Evolutionary conservation across 139 green algal species (phyloP).

Genomic region (Micractinium sp.): DNA sequence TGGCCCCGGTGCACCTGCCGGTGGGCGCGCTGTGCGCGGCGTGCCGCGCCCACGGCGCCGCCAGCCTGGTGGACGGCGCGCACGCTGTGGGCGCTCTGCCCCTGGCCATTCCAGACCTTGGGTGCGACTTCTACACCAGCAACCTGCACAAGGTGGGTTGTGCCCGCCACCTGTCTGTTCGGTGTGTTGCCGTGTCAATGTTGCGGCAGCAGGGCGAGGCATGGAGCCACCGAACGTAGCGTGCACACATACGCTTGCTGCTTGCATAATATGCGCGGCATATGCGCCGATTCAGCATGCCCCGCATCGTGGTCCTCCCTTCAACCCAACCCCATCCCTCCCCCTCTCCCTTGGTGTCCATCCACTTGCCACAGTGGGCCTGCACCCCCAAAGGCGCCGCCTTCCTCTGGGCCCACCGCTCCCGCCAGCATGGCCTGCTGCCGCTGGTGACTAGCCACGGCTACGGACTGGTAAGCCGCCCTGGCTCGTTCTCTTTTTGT

Average conservation of each 20-base stretch:
- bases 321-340: too few relatives aligned
- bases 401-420: constrained; percentile 56
- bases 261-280: too few relatives aligned
- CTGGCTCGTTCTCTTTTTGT: too few relatives aligned
- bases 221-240: too few relatives aligned
- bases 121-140: constrained; percentile 60
- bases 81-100: constrained; percentile 56
- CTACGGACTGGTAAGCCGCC: constrained; percentile 35
- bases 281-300: too few relatives aligned
- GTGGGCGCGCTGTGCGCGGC: constrained; percentile 47
- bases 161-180: too few relatives aligned
- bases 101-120: constrained; percentile 45
- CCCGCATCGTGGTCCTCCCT: too few relatives aligned
- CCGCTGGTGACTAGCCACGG: constrained; percentile 59
- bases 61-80: constrained; percentile 71
- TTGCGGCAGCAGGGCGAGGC: too few relatives aligned
- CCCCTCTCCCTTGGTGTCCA: neutral
- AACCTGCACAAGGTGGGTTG: constrained; percentile 69
- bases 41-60: constrained; percentile 30
- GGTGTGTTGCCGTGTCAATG: too few relatives aligned
- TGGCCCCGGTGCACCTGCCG: constrained; percentile 64
- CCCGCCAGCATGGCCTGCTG: constrained; percentile 35
- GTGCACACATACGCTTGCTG: too few relatives aligned
- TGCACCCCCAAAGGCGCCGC: constrained; percentile 61
- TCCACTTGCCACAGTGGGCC: constrained; percentile 10